Percentiles rank a stretch among this genome's conserved stretches.
phyloP scores from a whole-genome alignment of 306 rosid genomes.

The Sindora glabra region DNA sequence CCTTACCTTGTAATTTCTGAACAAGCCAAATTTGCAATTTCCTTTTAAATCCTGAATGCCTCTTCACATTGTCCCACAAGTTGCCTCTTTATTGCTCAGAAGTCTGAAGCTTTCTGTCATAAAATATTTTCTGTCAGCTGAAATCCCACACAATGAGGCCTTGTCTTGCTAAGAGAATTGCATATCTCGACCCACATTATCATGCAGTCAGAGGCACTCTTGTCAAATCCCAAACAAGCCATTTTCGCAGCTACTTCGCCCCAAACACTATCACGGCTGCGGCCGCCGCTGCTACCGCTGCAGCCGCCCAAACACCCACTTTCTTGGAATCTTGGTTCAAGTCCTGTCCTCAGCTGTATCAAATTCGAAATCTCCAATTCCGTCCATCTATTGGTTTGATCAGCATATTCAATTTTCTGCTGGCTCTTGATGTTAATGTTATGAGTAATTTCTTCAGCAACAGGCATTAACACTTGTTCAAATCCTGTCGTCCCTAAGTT shows the following conservation, averaged over 20 bases:
- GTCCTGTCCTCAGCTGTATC: conserved; percentile 29
- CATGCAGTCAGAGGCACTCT: conserved; percentile 32
- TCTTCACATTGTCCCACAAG: conserved; percentile 24
- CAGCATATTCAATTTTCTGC: background rate
- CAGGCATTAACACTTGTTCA: background rate
- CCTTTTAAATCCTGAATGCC: too few species aligned
- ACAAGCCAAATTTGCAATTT: too few species aligned
- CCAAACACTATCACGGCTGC: too few species aligned
- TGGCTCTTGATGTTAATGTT: conserved; percentile 1
- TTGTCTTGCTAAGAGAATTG: conserved; percentile 31
- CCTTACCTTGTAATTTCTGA: too few species aligned
- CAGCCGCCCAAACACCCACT: conserved; percentile 21
- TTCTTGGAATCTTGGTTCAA: conserved; percentile 27
- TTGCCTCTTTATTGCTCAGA: conserved; percentile 21
- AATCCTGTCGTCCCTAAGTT: conserved; percentile 20
- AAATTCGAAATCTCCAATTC: conserved; percentile 38
- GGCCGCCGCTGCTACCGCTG: too few species aligned
- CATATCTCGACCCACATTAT: conserved; percentile 39
- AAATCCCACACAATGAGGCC: conserved; percentile 46
- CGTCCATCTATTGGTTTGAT: conserved; percentile 22
- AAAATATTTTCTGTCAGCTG: conserved; percentile 37
- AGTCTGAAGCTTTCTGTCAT: conserved; percentile 16
- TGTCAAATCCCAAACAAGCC: conserved; percentile 30
- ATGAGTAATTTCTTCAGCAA: conserved; percentile 1
- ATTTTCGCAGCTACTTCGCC: conserved; percentile 35